Percentiles rank a stretch among this genome's conserved stretches.
Evolutionary conservation across 768 basidiomycete genomes (phyloP).

Genomic region (Pleurotus tuber-regium): DNA sequence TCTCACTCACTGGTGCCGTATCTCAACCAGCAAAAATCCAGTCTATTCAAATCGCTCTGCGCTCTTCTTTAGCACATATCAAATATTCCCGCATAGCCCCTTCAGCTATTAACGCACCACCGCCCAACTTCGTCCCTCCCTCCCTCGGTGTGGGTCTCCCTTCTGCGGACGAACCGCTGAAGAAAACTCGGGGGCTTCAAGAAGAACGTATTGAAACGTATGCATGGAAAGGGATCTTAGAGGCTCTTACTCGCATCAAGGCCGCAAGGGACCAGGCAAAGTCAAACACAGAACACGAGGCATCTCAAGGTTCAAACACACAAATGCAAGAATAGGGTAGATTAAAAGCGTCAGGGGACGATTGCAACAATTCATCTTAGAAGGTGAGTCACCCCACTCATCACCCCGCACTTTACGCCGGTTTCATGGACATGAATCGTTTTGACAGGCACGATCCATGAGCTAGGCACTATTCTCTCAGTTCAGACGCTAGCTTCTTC

Average conservation of each 20-base stretch:
- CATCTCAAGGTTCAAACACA: constrained; percentile 8
- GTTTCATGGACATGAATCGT: neutral
- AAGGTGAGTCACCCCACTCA: too few species aligned
- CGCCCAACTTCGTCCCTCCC: constrained; percentile 69
- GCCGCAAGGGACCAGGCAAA: constrained; percentile 30
- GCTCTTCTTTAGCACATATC: constrained; percentile 79
- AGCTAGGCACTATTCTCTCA: neutral
- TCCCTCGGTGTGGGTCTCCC: constrained; percentile 79
- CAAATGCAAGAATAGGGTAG: too few species aligned
- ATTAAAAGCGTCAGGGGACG: too few species aligned
- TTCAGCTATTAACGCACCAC: constrained; percentile 82
- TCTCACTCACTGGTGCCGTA: neutral
- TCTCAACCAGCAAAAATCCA: constrained; percentile 23
- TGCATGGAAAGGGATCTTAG: constrained; percentile 74
- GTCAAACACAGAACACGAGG: constrained; percentile 14
- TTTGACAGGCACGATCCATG: neutral
- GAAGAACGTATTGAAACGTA: constrained; percentile 75
- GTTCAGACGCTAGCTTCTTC: constrained; percentile 49
- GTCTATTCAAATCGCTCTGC: constrained; percentile 75
- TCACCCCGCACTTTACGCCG: too few species aligned
- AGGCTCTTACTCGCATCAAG: constrained; percentile 64
- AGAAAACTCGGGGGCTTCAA: constrained; percentile 62
- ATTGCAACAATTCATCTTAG: too few species aligned
- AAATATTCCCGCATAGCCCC: constrained; percentile 81
- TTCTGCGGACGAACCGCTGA: constrained; percentile 28